Conservation (phyloP, 345 rosid species). For the Sonneratia caseolaris region DNA sequence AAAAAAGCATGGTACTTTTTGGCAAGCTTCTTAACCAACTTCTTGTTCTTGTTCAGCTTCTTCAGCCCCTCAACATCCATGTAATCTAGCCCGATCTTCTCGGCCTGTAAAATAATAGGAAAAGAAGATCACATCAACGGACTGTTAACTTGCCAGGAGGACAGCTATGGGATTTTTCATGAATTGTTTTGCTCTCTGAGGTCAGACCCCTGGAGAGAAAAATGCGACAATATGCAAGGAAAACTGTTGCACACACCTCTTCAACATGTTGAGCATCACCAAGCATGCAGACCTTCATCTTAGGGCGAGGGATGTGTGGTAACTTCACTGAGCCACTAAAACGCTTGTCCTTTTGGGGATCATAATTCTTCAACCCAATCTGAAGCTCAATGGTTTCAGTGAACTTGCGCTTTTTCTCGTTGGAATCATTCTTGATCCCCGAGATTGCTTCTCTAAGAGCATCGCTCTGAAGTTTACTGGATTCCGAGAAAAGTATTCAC, state of each 20-base stretch:
- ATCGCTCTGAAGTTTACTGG: conserved; percentile 70
- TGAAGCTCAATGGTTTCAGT: conserved; percentile 33
- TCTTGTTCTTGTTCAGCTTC: too few relatives aligned
- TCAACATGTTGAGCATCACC: conserved; percentile 66
- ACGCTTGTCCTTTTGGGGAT: conserved; percentile 66
- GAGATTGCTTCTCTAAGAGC: conserved; percentile 54
- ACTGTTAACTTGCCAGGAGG: not conserved
- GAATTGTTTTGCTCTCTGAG: not conserved
- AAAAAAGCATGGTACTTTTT: too few relatives aligned
- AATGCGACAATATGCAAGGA: not conserved
- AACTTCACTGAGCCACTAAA: conserved; percentile 58
- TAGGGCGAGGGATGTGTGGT: conserved; percentile 19
- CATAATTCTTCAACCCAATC: conserved; percentile 47
- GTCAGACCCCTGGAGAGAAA: not conserved
- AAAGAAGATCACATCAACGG: not conserved
- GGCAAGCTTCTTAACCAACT: too few relatives aligned
- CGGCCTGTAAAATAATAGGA: conserved; percentile 33
- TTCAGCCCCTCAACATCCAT: conserved; percentile 29
- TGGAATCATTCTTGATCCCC: conserved; percentile 21
- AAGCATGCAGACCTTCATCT: conserved; percentile 3
- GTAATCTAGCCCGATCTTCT: conserved; percentile 57
- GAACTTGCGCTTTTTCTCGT: conserved; percentile 56
- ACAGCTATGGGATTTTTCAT: not conserved
- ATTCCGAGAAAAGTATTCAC: not conserved
- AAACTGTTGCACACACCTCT: conserved; percentile 24